Conservation (phyloP, 768 basidiomycete genomes). For the Tephrocybe sp. region DNA sequence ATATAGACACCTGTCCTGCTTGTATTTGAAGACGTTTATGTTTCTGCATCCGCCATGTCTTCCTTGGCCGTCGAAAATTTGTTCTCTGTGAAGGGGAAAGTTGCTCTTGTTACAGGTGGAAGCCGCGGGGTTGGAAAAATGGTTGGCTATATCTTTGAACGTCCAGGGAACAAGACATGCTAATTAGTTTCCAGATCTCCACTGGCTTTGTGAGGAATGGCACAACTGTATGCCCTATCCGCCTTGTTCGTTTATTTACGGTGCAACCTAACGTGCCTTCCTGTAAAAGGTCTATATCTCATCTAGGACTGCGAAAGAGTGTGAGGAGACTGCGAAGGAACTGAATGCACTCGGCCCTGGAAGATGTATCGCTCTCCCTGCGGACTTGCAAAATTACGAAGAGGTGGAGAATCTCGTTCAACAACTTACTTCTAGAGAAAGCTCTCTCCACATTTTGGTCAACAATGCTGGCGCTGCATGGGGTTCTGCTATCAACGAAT, state of each 20-base stretch:
- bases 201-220: constrained; percentile 64
- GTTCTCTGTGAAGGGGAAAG: constrained; percentile 52
- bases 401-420: constrained; percentile 54
- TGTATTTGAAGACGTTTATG: neutral
- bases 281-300: constrained; percentile 56
- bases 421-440: constrained; percentile 52
- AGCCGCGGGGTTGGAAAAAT: constrained; percentile 68
- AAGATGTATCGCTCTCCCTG: constrained; percentile 51
- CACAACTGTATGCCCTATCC: constrained; percentile 26
- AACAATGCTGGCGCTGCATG: constrained; percentile 68
- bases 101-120: constrained; percentile 66
- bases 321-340: constrained; percentile 49
- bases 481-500: constrained; percentile 46
- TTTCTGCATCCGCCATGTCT: constrained; percentile 27
- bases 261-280: neutral
- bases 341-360: constrained; percentile 55
- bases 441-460: constrained; percentile 54
- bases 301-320: constrained; percentile 53
- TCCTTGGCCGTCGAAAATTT: constrained; percentile 34
- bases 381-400: constrained; percentile 51
- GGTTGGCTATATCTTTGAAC: constrained; percentile 30
- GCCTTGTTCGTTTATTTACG: constrained; percentile 31
- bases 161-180: neutral
- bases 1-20: neutral
- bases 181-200: constrained; percentile 51